These are phyloP conservation scores for Talaromyces sp. DNA, from an alignment of 2,329 filamentous ascomycete species.

Conservation along the genomic window DNA sequence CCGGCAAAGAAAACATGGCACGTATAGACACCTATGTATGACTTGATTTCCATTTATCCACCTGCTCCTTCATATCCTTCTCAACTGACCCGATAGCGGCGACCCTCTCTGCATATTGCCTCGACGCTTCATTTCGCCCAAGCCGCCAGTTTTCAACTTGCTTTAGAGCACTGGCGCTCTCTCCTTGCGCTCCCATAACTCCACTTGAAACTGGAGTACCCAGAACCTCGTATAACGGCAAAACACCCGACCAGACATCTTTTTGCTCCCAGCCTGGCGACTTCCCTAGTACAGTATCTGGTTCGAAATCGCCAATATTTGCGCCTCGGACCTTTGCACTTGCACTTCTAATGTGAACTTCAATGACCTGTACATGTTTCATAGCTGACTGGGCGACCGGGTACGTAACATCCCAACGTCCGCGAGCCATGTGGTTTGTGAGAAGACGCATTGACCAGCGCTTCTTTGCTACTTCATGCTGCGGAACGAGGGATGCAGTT, in stretches of 20 bases:
- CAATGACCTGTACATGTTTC: slow-evolving; percentile 10
- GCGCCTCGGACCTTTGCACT: slow-evolving; percentile 9
- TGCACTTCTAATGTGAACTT: slow-evolving; percentile 6
- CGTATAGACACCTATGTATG: background rate
- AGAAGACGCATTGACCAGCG: slow-evolving; percentile 11
- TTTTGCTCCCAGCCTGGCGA: slow-evolving; percentile 3
- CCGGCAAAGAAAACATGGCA: too few species aligned
- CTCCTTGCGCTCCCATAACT: background rate
- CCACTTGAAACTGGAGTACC: slow-evolving; percentile 6
- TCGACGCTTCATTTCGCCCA: background rate
- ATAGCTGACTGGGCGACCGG: slow-evolving; percentile 5
- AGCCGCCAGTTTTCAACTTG: background rate
- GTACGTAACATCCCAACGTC: slow-evolving; percentile 9
- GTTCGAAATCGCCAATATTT: slow-evolving; percentile 8
- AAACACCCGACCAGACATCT: slow-evolving; percentile 10
- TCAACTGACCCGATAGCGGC: background rate
- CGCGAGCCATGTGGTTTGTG: slow-evolving; percentile 11
- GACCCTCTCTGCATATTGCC: background rate
- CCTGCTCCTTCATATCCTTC: background rate
- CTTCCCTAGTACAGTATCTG: background rate
- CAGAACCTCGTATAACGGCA: slow-evolving; percentile 8
- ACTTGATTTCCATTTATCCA: background rate
- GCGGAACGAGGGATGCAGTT: slow-evolving; percentile 2
- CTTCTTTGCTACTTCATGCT: background rate
- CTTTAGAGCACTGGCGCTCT: background rate